A percentile compares a stretch with the other conserved stretches of the same genome.
phyloP scores from a whole-genome alignment of 768 basidiomycete species.

The Auricularia heimuer region DNA sequence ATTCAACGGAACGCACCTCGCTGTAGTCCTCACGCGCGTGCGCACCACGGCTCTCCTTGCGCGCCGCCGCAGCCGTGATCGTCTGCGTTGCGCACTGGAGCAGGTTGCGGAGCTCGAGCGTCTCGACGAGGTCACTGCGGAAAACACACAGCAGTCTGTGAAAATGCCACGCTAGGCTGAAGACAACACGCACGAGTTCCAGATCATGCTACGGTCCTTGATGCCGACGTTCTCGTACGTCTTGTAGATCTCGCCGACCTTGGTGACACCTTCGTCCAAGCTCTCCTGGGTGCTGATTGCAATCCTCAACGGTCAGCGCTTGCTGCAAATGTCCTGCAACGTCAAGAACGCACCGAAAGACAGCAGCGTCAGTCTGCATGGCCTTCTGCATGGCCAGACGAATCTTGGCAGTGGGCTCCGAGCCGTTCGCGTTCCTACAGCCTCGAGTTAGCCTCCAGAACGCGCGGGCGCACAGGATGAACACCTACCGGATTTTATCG shows the following conservation, averaged over 20 bases:
- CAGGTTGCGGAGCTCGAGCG: constrained; percentile 91
- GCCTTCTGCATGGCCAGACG: constrained; percentile 97
- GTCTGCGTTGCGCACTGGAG: constrained; percentile 95
- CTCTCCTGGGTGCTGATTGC: constrained; percentile 59
- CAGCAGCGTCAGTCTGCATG: constrained; percentile 96
- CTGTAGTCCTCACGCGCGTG: constrained; percentile 97
- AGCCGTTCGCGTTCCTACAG: constrained; percentile 47
- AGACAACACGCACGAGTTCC: constrained; percentile 79
- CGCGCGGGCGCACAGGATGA: constrained; percentile 4
- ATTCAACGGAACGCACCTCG: constrained; percentile 40
- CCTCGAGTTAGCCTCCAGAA: constrained; percentile 30
- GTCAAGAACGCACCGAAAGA: constrained; percentile 44
- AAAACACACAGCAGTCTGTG: neutral
- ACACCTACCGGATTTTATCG: constrained; percentile 63
- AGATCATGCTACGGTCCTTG: constrained; percentile 98
- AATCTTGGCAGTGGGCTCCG: constrained; percentile 80
- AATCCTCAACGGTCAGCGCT: constrained; percentile 16
- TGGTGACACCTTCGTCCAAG: constrained; percentile 86
- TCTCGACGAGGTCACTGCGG: constrained; percentile 86
- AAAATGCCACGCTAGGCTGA: neutral
- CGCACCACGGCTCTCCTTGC: constrained; percentile 96
- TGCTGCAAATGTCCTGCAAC: constrained; percentile 30
- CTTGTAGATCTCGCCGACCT: constrained; percentile 77
- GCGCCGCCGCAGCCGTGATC: constrained; percentile 82
- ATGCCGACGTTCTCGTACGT: constrained; percentile 87